Base-by-base conservation (phyloP, 75 land plant genomes). In the Pinus albicaulis region DNA sequence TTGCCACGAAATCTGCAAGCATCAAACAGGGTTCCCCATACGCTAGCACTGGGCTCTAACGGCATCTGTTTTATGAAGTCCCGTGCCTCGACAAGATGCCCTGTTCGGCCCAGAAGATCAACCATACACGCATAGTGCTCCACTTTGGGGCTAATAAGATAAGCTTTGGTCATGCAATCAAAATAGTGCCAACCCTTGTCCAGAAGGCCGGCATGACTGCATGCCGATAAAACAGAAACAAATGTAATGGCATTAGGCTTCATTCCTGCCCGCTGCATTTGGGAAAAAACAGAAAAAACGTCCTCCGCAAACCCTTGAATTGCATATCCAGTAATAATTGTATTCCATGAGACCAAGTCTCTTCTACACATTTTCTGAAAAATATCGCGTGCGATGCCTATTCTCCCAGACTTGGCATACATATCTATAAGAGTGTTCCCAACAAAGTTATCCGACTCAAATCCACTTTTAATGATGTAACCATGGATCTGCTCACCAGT, bases 71-170 rank as follows among this genome's bases (percentile, higher is more conserved):
- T 60, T 31, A 76, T 19, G 16, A 76, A 22, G 16, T 58, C 73
- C 16, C 8, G 71, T 63, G 77, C 77, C 34, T 76, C 77, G 16
- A 64, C 31, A 22, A 76, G 74, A 20, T 23, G 20, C 20, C 71
- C 71, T n/a, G 77, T 17, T 34, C 77, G 74, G 5, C 77, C 74
- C 6, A 76, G 71, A 23, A 76, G 77, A 76, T 76, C 77, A 24
- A 76, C 77, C 74, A 76, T 76, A 34, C 77, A 76, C 20, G n/a
- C 25, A 60, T 76, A 76, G 36, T 76, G 77, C 71, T 76, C 72
- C 17, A 59, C 31, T 10, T 74, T 76, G 8, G 71, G 55, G 4
- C 0, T 20, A 11, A 59, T 60, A 15, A n/a, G 20, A 17, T 76
- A 63, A 34, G 19, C 73, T 31, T 76, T 28, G n/a, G n/a, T 22